phyloP scores from a whole-genome alignment of 1,284 basidiomycete species.

The Farysia itapuensis region DNA sequence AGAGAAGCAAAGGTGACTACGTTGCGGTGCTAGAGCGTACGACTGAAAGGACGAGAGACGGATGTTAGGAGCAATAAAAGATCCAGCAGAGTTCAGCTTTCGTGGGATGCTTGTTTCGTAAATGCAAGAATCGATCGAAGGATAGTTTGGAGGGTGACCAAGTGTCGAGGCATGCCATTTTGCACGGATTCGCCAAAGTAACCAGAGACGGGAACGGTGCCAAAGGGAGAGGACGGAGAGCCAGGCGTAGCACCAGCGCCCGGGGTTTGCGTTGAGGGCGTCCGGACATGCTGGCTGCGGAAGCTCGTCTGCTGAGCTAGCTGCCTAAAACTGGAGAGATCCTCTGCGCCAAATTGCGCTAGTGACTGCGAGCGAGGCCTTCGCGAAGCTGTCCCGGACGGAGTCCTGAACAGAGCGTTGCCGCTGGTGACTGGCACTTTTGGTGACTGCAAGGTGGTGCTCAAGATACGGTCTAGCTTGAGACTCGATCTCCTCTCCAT shows the following conservation, averaged over 20 bases:
- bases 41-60: too few relatives aligned
- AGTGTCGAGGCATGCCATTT: constrained; percentile 22
- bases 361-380: constrained; percentile 29
- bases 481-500: constrained; percentile 6
- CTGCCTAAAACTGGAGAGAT: constrained; percentile 5
- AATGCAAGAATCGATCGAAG: constrained; percentile 18
- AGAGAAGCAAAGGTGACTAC: too few relatives aligned
- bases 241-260: constrained; percentile 18
- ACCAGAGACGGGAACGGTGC: constrained; percentile 26
- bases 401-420: constrained; percentile 12
- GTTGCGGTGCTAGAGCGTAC: too few relatives aligned
- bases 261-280: constrained; percentile 3
- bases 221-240: constrained; percentile 25
- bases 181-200: constrained; percentile 32
- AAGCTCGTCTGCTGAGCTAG: constrained; percentile 5
- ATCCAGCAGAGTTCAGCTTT: too few relatives aligned
- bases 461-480: constrained; percentile 8
- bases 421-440: constrained; percentile 2
- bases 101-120: constrained; percentile 2
- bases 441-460: constrained; percentile 6
- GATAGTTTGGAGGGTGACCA: constrained; percentile 26
- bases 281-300: constrained; percentile 18
- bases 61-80: too few relatives aligned
- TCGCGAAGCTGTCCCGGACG: constrained; percentile 10
- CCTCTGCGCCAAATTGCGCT: constrained; percentile 16